Percentiles rank a stretch among this genome's conserved stretches.
Evolutionary conservation across 2,329 filamentous ascomycete species (phyloP).

Genomic region (Fusarium brachygibbosum): DNA sequence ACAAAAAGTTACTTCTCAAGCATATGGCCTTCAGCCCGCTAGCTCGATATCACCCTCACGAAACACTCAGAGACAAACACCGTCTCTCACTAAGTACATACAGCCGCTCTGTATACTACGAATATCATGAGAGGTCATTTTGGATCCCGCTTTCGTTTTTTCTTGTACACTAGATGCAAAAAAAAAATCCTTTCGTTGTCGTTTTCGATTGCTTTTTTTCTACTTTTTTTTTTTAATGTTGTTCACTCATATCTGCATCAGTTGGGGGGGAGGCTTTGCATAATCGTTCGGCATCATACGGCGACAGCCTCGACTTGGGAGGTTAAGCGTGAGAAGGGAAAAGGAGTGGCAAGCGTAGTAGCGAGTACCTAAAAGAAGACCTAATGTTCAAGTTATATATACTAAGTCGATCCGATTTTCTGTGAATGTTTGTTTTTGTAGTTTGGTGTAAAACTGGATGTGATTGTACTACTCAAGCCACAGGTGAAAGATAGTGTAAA

Average conservation of each 20-base stretch:
- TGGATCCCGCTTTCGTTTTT: conserved; percentile 42
- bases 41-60: conserved; percentile 34
- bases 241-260: conserved; percentile 30
- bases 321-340: conserved; percentile 19
- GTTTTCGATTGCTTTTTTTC: conserved; percentile 10
- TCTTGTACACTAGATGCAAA: conserved; percentile 45
- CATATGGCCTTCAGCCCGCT: background rate
- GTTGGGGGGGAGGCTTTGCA: conserved; percentile 31
- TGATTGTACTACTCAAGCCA: background rate
- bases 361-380: conserved; percentile 36
- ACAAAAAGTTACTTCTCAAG: conserved; percentile 24
- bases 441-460: background rate
- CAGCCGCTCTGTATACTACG: conserved; percentile 46
- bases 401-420: background rate
- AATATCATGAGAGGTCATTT: conserved; percentile 43
- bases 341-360: conserved; percentile 30
- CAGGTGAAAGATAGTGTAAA: too few species aligned
- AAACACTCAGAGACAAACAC: conserved; percentile 14
- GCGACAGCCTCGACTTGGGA: conserved; percentile 15
- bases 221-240: conserved; percentile 14
- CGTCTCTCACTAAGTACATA: conserved; percentile 39
- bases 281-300: conserved; percentile 37
- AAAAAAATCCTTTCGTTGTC: conserved; percentile 4
- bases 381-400: conserved; percentile 31
- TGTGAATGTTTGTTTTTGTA: background rate